These are phyloP conservation scores for Begonia fuchsioides DNA, from an alignment of 306 rosid genomes.

Conservation along the genomic window DNA sequence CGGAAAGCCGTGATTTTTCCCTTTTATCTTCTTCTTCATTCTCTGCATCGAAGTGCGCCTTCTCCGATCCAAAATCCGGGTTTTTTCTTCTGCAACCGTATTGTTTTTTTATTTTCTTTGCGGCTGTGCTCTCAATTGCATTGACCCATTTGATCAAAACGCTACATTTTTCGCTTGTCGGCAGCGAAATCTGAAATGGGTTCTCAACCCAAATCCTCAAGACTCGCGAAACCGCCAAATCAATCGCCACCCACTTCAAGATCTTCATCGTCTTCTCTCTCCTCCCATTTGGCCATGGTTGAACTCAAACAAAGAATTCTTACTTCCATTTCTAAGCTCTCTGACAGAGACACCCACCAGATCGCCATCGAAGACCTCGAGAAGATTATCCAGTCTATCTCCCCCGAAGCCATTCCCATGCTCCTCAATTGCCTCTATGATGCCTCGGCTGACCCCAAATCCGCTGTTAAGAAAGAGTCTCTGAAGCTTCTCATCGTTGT, in stretches of 20 bases:
- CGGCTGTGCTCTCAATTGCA: neutral
- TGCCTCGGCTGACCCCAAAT: constrained; percentile 68
- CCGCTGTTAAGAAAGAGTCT: constrained; percentile 66
- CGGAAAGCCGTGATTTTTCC: neutral
- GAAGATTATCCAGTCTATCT: constrained; percentile 41
- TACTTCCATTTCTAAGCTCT: constrained; percentile 73
- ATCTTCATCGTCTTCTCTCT: constrained; percentile 40
- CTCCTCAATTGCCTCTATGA: constrained; percentile 78
- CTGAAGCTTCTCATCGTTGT: constrained; percentile 50
- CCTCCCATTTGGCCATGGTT: constrained; percentile 83
- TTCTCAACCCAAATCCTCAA: constrained; percentile 32
- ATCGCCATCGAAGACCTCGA: constrained; percentile 85
- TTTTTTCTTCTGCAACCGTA: constrained; percentile 3
- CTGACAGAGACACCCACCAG: constrained; percentile 91
- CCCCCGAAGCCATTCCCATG: constrained; percentile 68
- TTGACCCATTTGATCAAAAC: neutral
- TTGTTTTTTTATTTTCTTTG: neutral
- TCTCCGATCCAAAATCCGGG: neutral
- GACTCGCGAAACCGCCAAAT: constrained; percentile 37
- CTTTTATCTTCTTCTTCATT: neutral
- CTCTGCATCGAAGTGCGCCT: neutral
- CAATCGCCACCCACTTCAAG: constrained; percentile 26
- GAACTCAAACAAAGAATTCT: constrained; percentile 79
- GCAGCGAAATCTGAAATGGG: constrained; percentile 21
- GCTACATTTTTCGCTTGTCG: neutral